phyloP scores from a whole-genome alignment of 768 basidiomycete species.

The Naganishia kalamii region DNA sequence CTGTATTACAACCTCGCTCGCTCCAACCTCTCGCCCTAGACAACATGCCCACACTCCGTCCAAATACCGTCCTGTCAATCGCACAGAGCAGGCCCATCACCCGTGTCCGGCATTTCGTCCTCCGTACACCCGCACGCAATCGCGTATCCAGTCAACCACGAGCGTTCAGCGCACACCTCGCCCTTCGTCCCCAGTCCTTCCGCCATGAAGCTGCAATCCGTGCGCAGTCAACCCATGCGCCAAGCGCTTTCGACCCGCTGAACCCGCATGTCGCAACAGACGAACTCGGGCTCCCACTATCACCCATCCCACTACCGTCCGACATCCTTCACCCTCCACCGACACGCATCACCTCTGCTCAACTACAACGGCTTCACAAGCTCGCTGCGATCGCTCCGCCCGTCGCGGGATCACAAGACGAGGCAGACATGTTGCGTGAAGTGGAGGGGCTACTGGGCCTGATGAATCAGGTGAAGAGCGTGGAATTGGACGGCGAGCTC shows the following conservation, averaged over 20 bases:
- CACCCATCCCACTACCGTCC: background rate
- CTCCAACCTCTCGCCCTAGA: too few relatives aligned
- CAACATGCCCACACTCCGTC: too few relatives aligned
- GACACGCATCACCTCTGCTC: background rate
- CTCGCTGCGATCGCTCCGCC: slow-evolving; percentile 22
- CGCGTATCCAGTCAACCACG: background rate
- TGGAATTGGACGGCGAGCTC: slow-evolving; percentile 7
- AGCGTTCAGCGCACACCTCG: background rate
- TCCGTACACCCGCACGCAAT: background rate
- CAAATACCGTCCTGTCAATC: too few relatives aligned
- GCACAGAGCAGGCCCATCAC: too few relatives aligned
- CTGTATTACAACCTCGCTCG: too few relatives aligned
- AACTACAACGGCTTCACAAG: slow-evolving; percentile 8
- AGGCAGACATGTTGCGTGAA: slow-evolving; percentile 4
- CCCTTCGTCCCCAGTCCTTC: background rate
- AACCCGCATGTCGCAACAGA: slow-evolving; percentile 13
- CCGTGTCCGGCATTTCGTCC: background rate
- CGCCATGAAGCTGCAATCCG: background rate
- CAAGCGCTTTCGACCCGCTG: slow-evolving; percentile 7
- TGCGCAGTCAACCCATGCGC: background rate
- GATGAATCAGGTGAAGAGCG: slow-evolving; percentile 23
- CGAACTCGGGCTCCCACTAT: slow-evolving; percentile 11
- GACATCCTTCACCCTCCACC: slow-evolving; percentile 18
- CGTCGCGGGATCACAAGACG: slow-evolving; percentile 13
- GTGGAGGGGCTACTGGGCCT: slow-evolving; percentile 15